A percentile compares a stretch with the other conserved stretches of the same genome.
phyloP scores from a whole-genome alignment of 2,329 filamentous ascomycete species.

The Aspergillus uvarum region DNA sequence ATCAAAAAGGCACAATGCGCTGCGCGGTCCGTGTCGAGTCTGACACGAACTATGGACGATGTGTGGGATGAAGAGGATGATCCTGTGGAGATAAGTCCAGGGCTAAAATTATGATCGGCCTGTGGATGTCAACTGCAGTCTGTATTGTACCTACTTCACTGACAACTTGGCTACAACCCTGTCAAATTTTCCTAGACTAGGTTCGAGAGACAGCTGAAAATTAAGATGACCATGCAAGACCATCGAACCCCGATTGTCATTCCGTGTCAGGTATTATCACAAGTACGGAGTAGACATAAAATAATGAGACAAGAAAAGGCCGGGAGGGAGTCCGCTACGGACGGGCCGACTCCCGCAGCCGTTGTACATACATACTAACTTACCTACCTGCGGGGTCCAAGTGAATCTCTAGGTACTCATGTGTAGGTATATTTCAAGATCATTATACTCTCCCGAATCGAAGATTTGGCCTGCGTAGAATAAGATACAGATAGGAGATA shows the following conservation, averaged over 20 bases:
- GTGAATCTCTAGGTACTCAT: too few species aligned
- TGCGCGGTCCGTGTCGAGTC: slow-evolving; percentile 17
- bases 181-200: background rate
- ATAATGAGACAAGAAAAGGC: background rate
- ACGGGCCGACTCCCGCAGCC: slow-evolving; percentile 28
- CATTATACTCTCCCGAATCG: too few species aligned
- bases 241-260: too few species aligned
- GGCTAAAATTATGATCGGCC: slow-evolving; percentile 8
- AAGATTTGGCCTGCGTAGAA: background rate
- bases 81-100: background rate
- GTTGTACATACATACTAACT: slow-evolving; percentile 14
- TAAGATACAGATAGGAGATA: background rate
- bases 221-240: background rate
- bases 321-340: slow-evolving; percentile 21
- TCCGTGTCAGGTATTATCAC: too few species aligned
- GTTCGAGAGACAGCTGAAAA: background rate
- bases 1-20: slow-evolving; percentile 19
- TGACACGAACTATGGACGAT: background rate
- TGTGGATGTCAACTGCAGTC: background rate
- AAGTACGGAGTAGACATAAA: too few species aligned
- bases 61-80: background rate
- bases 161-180: background rate
- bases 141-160: too few species aligned
- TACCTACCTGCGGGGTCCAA: background rate
- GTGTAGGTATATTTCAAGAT: too few species aligned